Evolutionary conservation across 192 early-diverging fungal species (phyloP), one percentile per base, ranked within the genome.

Genomic region (Dimargaris verticillata): DNA sequence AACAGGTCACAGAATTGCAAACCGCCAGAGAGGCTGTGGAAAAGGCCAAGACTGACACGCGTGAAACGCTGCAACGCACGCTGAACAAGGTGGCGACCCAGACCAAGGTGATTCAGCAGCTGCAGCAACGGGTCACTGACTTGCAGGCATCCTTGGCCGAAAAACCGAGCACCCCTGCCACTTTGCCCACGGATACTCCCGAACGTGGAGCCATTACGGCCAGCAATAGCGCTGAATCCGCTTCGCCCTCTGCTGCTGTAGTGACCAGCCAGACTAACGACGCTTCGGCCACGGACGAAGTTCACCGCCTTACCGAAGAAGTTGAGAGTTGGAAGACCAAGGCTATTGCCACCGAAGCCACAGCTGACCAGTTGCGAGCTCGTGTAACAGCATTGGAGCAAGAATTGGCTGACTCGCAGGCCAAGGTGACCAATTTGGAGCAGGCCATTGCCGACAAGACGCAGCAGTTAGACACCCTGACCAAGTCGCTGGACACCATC

Each of bases 1-100:
- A 25, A 26, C 53, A 41, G 25, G 50, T 44, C 11, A 59, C 9
- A 11, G 61, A 58, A 47, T 13, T 22, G 24, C 58, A 61, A 61
- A 42, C 5, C 3, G 54, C 63, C 4, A 24, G 14, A 33, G 43
- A 52, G 22, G 58, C 61, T 9, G 64, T 62, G 3, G 57, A 57
- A 43, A 65, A 57, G 26, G 61, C 61, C 4, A 62, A 62, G 65
- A 62, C 60, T n/a, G 71, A 67, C 44, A 69, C 65, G 29, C 63
- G 66, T 28, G 66, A 71, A 49, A 63, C 69, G 28, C 69, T 22
- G 15, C 15, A 17, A 3, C 47, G 47, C 47, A 48, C 33, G 33
- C 33, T 48, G 18, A 48, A 20, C 20, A 17, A 48, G 47, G 15
- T 48, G 47, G 47, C 4, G 47, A 48, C 47, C 47, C 47, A 48